A percentile compares a stretch with the other conserved stretches of the same genome.
Conservation (phyloP, 1,139 yeast genomes). For the Saccharomycopsis crataegensis region DNA sequence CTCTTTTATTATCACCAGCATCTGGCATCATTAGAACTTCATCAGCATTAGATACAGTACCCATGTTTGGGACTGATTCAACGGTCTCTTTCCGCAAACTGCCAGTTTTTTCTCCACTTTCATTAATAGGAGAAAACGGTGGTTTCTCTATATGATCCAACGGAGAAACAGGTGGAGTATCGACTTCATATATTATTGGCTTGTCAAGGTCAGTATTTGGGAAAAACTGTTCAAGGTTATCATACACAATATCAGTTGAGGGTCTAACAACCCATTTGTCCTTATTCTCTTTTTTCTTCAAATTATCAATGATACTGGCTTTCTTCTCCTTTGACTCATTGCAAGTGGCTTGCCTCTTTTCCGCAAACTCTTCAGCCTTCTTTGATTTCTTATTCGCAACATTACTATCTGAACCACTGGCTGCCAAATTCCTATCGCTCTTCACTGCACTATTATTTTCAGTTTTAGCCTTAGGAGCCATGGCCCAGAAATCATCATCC, state of each 20-base stretch:
- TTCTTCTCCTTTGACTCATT: not conserved
- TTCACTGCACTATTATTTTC: slow-evolving; percentile 2
- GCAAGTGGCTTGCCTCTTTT: not conserved
- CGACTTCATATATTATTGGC: slow-evolving; percentile 72
- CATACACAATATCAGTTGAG: slow-evolving; percentile 88
- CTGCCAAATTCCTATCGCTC: slow-evolving; percentile 8
- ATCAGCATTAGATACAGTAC: slow-evolving; percentile 18
- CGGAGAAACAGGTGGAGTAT: slow-evolving; percentile 52
- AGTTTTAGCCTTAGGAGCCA: slow-evolving; percentile 30
- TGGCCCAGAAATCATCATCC: slow-evolving; percentile 44
- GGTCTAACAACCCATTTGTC: slow-evolving; percentile 68
- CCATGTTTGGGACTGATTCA: not conserved
- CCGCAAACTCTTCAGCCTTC: not conserved
- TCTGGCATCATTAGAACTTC: slow-evolving; percentile 22
- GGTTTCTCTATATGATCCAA: slow-evolving; percentile 20
- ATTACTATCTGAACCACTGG: slow-evolving; percentile 20
- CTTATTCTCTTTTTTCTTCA: slow-evolving; percentile 11
- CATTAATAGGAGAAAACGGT: slow-evolving; percentile 21
- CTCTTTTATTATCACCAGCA: slow-evolving; percentile 11
- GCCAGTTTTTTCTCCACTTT: slow-evolving; percentile 5
- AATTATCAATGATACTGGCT: not conserved
- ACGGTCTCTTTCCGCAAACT: not conserved
- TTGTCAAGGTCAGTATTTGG: slow-evolving; percentile 90
- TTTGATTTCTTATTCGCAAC: slow-evolving; percentile 18
- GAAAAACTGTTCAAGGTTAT: slow-evolving; percentile 84